Evolutionary conservation across 805 yeast genomes (phyloP), one percentile per base, ranked within the genome.

Genomic region (Monosporozyma siamensis): DNA sequence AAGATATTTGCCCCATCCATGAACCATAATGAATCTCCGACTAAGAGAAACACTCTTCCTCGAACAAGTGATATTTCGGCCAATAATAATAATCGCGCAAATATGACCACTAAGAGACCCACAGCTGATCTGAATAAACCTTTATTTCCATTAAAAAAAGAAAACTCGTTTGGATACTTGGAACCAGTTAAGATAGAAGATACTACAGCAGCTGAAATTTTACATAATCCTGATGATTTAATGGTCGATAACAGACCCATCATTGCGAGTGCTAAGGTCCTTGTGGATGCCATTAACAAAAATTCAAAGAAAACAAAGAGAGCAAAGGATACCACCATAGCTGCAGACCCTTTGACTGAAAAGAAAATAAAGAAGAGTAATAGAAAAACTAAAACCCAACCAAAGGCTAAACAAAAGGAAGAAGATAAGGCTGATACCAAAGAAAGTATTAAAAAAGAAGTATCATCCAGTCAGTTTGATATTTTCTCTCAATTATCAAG

Each of bases 161-260:
- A 37, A 18, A 26, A 26, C 9, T 37, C 32, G 6, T 37, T 20
- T 25, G 25, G 26, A 37, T 26, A 12, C 15, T 8, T 29, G 1
- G 15, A 21, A 20, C 15, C 34, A 6, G 23, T 29, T 15, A 35
- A 41, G 24, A 22, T 39, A 9, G 47, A 46, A 21, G 53, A 61
- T 30, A 51, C 56, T 6, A 61, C 65, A 1, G 65, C 65, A 3
- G 63, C 62, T 4, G 63, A 61, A 41, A 41, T 61, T n/a, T 40
- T 61, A 18, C 64, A 61, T 45, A 42, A 61, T 46, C 63, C 64
- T 1, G 42, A 50, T 14, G 62, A 57, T 34, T 34, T 49, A 17
- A 36, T 30, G 2, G 46, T 58, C 24, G 65, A 61, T 43, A 48
- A 52, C 39, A 44, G 65, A 23, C 64, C 64, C 1, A 59, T 59